Evolutionary conservation across 179 eudicot species (phyloP).

Genomic region (Drosera spatulata): DNA sequence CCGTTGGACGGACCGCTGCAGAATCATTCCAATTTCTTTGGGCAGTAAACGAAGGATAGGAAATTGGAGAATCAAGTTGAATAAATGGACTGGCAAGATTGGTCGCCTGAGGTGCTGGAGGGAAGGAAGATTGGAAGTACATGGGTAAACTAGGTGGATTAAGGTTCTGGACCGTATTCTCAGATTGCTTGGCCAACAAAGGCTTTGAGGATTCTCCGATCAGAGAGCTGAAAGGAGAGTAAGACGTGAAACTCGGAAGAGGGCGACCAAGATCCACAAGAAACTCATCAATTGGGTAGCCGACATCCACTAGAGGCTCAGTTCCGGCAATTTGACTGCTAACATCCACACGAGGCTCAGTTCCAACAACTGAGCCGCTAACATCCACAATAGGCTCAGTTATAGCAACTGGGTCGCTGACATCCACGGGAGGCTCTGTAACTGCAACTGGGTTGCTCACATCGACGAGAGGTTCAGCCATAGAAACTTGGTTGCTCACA

Average conservation of each 20-base stretch:
- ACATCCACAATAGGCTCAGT: no score
- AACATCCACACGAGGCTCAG: constrained; percentile 9
- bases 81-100: background rate
- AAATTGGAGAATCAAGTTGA: background rate
- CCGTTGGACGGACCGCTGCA: constrained; percentile 5
- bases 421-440: no score
- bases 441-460: no score
- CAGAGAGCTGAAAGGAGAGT: constrained; percentile 4
- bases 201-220: constrained; percentile 13
- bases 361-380: no score
- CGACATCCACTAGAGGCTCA: constrained; percentile 10
- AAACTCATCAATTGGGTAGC: background rate
- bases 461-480: no score
- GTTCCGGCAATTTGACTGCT: constrained; percentile 5
- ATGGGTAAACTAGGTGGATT: constrained; percentile 1
- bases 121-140: background rate
- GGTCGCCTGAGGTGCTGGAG: constrained; percentile 1
- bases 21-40: background rate
- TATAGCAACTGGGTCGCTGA: no score
- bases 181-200: constrained; percentile 1
- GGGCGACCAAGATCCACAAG: background rate
- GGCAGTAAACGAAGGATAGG: constrained; percentile 7
- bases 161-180: constrained; percentile 16
- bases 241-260: no score
- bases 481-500: no score